Conservation (phyloP, 1,284 basidiomycete genomes). For the Moesziomyces globuligerus region DNA sequence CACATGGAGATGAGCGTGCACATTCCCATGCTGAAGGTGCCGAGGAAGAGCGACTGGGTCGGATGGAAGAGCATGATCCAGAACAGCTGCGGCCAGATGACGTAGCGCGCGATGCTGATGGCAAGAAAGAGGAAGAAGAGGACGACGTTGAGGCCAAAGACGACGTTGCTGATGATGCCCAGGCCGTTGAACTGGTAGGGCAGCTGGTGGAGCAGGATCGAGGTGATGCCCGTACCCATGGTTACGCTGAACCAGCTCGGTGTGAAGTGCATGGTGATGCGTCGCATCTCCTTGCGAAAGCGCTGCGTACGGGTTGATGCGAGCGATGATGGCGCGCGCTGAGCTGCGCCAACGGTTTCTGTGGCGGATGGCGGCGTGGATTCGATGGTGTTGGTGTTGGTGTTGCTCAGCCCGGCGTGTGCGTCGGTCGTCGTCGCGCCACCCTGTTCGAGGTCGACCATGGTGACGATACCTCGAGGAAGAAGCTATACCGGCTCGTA, state of each 20-base stretch:
- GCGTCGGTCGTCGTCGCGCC: neutral
- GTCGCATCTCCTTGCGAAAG: conserved; percentile 22
- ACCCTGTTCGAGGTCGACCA: conserved; percentile 1
- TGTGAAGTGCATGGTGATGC: conserved; percentile 49
- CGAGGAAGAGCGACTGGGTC: conserved; percentile 76
- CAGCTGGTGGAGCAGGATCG: conserved; percentile 69
- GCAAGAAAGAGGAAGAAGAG: conserved; percentile 74
- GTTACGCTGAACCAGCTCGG: conserved; percentile 56
- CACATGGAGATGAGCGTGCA: conserved; percentile 75
- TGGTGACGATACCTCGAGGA: no score
- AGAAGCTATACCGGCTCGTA: no score
- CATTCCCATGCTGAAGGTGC: conserved; percentile 78
- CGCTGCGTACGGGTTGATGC: conserved; percentile 10
- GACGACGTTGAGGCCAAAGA: conserved; percentile 77
- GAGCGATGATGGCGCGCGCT: neutral
- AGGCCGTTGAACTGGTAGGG: conserved; percentile 70
- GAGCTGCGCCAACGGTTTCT: neutral
- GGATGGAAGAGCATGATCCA: conserved; percentile 73
- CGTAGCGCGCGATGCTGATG: conserved; percentile 70
- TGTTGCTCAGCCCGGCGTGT: conserved; percentile 6
- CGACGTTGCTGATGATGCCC: conserved; percentile 67
- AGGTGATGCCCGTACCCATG: conserved; percentile 70
- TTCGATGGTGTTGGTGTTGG: neutral
- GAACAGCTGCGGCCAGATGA: conserved; percentile 73
- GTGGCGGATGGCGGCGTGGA: conserved; percentile 3